Evolutionary conservation across 2,329 filamentous ascomycete genomes (phyloP), one percentile per base, ranked within the genome.

Genomic region (Epichloe amarillans): DNA sequence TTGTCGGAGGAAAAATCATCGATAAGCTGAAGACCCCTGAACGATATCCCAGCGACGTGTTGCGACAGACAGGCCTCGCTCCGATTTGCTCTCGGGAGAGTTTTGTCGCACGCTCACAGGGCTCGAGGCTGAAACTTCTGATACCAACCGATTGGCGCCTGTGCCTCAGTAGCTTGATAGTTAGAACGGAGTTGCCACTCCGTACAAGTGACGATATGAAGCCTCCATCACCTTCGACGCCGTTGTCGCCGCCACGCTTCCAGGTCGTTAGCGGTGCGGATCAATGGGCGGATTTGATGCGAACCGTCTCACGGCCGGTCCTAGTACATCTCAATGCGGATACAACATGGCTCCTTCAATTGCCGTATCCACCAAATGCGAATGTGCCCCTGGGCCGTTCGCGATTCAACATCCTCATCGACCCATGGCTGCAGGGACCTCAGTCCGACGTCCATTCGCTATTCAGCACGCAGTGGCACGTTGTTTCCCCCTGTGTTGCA

Each of bases 301-400:
- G 50, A 52, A 39, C 50, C 33, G 42, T 50, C 2, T 53, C 47
- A 3, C 61, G 64, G 12, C 66, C 69, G 14, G 54, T 84, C 40
- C 70, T 86, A 8, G 76, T 78, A 49, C 81, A 84, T 62, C 69
- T 85, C 35, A 84, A 84, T 62, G 80, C 76, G 56, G 81, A 85
- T 64, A 83, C 79, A 4, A 79, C 75, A 21, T 85, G 82, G 81
- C 69, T 85, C 2, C 66, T 84, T n/a, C 79, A 82, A 53, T 68
- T 85, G 8, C 80, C 81, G 1, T 73, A 75, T 43, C 79, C 78
- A 5, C 58, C 65, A 0, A 63, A 65, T 33, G 65, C 66, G 3
- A 58, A 66, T 21, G 67, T 63, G 46, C 68, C 70, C 40, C 65
- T 64, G n/a, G 65, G 66, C 6, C 72, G 74, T 17, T 66, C 69